Conservation (phyloP, 345 rosid genomes). For the Euclidium syriacum region DNA sequence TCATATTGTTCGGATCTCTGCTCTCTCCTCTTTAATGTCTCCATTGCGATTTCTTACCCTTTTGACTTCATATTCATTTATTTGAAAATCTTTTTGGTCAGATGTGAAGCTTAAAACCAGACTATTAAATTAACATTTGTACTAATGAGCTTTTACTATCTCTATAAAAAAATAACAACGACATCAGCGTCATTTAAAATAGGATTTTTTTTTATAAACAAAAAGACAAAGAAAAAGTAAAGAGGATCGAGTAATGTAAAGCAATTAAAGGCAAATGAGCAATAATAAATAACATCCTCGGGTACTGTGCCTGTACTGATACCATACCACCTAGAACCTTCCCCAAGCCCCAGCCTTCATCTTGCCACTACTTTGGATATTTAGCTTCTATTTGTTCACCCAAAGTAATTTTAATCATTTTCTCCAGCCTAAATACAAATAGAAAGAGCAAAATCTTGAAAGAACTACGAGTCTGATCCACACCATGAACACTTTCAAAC, state of each 20-base stretch:
- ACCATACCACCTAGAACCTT: neutral
- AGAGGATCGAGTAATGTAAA: neutral
- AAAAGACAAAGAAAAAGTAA: neutral
- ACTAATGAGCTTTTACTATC: neutral
- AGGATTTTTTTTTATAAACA: no score
- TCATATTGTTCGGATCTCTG: constrained; percentile 15
- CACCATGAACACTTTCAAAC: constrained; percentile 1
- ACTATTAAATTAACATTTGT: neutral
- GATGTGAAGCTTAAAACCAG: neutral
- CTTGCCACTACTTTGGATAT: constrained; percentile 9
- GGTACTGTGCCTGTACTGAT: neutral
- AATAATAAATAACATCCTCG: neutral
- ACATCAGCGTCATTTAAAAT: neutral
- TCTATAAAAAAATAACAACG: neutral
- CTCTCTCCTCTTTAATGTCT: neutral
- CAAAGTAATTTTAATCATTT: neutral
- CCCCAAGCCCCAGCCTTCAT: neutral
- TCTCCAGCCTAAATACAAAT: neutral
- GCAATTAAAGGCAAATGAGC: constrained; percentile 6
- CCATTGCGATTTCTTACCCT: neutral
- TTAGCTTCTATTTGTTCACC: neutral
- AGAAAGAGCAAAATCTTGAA: neutral
- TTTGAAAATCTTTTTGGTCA: neutral
- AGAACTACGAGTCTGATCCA: neutral
- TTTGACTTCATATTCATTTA: neutral